phyloP scores from a whole-genome alignment of 345 rosid species.

The Syzygium aromaticum region DNA sequence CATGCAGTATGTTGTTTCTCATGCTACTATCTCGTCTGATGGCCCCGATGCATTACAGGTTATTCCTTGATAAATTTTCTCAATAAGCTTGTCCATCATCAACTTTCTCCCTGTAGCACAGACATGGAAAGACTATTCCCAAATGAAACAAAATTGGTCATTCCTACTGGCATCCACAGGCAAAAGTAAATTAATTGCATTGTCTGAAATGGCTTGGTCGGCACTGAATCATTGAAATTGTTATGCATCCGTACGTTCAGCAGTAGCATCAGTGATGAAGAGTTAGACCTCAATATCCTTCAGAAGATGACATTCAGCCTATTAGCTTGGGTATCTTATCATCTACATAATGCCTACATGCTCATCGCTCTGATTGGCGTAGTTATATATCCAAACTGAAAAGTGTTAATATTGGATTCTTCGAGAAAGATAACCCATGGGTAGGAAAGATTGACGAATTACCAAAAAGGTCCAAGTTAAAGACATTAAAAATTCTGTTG shows the following conservation, averaged over 20 bases:
- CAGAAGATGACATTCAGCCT: not conserved
- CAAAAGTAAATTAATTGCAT: not conserved
- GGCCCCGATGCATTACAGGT: slow-evolving; percentile 81
- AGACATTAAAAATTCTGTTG: not conserved
- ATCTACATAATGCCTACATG: not conserved
- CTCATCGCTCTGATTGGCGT: not conserved
- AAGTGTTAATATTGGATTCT: not conserved
- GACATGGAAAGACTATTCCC: not conserved
- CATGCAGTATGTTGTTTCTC: slow-evolving; percentile 94
- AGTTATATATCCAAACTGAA: not conserved
- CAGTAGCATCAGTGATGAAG: not conserved
- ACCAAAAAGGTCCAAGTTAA: not conserved
- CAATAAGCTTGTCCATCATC: not conserved
- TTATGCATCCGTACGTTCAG: not conserved
- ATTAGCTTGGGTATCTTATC: not conserved
- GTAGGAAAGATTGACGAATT: not conserved
- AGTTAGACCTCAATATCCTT: not conserved
- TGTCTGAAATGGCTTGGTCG: not conserved
- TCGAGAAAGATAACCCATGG: not conserved
- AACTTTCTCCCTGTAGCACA: not conserved
- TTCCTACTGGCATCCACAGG: not conserved
- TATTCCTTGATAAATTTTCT: not conserved
- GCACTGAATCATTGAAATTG: not conserved
- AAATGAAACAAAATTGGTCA: not conserved
- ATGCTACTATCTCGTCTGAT: slow-evolving; percentile 63